phyloP scores from a whole-genome alignment of 257 asterid genomes.

The Plectranthus barbatus region DNA sequence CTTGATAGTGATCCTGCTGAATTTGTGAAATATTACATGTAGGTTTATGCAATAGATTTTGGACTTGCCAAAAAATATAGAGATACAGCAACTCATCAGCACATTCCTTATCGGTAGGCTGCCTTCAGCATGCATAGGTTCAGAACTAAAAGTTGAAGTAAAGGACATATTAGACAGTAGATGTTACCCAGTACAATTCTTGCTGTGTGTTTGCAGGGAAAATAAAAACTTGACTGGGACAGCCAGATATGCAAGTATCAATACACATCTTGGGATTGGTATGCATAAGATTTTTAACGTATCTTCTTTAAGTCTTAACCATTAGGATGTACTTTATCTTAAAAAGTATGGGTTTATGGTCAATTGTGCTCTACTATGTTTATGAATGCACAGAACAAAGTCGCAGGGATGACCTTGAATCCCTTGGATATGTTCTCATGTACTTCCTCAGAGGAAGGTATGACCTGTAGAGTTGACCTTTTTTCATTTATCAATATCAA shows the following conservation, averaged over 20 bases:
- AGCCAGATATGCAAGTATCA: slow-evolving; percentile 92
- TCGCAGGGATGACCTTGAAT: slow-evolving; percentile 92
- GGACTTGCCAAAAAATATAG: slow-evolving; percentile 89
- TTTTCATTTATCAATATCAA: background rate
- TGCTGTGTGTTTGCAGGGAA: slow-evolving; percentile 45
- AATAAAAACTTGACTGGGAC: slow-evolving; percentile 87
- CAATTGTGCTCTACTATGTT: slow-evolving; percentile 17
- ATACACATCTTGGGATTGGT: slow-evolving; percentile 92
- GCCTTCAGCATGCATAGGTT: background rate
- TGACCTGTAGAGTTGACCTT: background rate
- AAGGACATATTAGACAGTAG: background rate
- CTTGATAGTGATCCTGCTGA: slow-evolving; percentile 1
- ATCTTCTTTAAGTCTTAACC: background rate
- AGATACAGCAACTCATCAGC: slow-evolving; percentile 75
- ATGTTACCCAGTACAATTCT: background rate
- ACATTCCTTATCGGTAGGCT: slow-evolving; percentile 75
- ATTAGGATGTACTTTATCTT: background rate
- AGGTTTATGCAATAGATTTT: slow-evolving; percentile 81
- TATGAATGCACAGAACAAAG: slow-evolving; percentile 61
- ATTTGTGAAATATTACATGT: slow-evolving; percentile 14
- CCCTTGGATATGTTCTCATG: slow-evolving; percentile 92
- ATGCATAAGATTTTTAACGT: slow-evolving; percentile 9
- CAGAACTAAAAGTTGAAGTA: background rate
- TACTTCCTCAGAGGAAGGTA: slow-evolving; percentile 92
- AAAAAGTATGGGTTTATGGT: background rate